Evolutionary conservation across 148 eudicot genomes (phyloP), one percentile per base, ranked within the genome.

Genomic region (Vaccinium macrocarpon): DNA sequence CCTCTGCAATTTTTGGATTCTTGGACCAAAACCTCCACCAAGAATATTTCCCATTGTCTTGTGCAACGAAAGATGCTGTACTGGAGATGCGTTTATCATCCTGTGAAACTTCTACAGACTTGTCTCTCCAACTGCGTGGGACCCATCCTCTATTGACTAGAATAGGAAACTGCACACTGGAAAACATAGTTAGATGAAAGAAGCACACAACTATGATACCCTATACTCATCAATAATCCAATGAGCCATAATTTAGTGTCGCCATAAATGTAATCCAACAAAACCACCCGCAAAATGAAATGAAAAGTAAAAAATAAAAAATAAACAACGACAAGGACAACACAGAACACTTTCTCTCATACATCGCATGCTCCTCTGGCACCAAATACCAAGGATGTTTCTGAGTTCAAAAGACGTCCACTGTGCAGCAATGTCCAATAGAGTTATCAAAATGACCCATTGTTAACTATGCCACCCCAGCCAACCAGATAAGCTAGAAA

Each of bases 111-210:
- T 90, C 86, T 15, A 84, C 53, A 62, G 88, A 88, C 88, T 93
- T 93, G 88, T 97, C 99, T 88, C 94, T 91, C 98, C 97, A 97
- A 84, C 93, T 90, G 80, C 97, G 93, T 19, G 99, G 99, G 81
- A 95, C 98, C 99, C 99, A 97, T 85, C 99, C 99, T 83, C 96
- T 95, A 86, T 97, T 97, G 64, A 97, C 99, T 61, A 97, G 89
- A 84, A 97, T 86, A 35, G 99, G 98, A 72, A 88, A 76, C 95
- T 93, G 98, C 77, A 91, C 73, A 87, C 99, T 97, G 96, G 86
- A 89, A 70, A 71, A 73, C 55, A 46, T 82, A 68, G 62, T 82
- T 68, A 82, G 53, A 56, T 82, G 9, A 80, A 55, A 78, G 52
- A 51, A 53, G 59, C 35, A 66, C 51, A 71, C 12, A 12, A 55